These are phyloP conservation scores for Ogataea salicorniae DNA, from an alignment of 805 yeast species.

Conservation along the genomic window DNA sequence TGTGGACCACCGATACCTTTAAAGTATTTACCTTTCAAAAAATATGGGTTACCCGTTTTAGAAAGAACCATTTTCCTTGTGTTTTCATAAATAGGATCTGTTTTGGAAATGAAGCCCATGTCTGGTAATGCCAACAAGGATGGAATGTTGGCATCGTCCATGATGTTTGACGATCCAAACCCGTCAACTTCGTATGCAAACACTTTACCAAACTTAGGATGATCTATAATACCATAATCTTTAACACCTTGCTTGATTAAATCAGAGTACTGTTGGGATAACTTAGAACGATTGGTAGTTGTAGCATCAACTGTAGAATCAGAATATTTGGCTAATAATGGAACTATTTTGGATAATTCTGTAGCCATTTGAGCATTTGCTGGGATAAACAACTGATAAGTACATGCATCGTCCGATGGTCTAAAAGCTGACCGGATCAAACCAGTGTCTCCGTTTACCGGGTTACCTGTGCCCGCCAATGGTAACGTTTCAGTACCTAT, in stretches of 20 bases:
- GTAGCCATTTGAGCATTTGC: slow-evolving; percentile 74
- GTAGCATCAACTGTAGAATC: slow-evolving; percentile 1
- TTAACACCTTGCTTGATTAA: slow-evolving; percentile 51
- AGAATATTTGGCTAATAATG: slow-evolving; percentile 19
- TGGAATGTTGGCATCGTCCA: slow-evolving; percentile 93
- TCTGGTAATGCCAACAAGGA: slow-evolving; percentile 78
- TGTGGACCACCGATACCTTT: slow-evolving; percentile 91
- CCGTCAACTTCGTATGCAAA: slow-evolving; percentile 91
- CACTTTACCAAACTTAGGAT: slow-evolving; percentile 67
- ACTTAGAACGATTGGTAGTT: slow-evolving; percentile 11
- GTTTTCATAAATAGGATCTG: slow-evolving; percentile 63
- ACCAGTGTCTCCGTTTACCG: slow-evolving; percentile 67
- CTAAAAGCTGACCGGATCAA: slow-evolving; percentile 78
- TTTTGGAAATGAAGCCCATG: slow-evolving; percentile 51
- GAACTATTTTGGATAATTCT: slow-evolving; percentile 43
- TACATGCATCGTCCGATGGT: slow-evolving; percentile 84
- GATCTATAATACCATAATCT: slow-evolving; percentile 59
- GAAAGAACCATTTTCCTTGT: slow-evolving; percentile 73
- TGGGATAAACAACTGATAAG: slow-evolving; percentile 77
- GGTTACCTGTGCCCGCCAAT: slow-evolving; percentile 76
- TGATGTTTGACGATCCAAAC: slow-evolving; percentile 62
- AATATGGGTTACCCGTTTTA: slow-evolving; percentile 74
- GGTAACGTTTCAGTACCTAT: slow-evolving; percentile 80
- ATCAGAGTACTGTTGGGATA: slow-evolving; percentile 34
- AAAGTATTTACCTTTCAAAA: slow-evolving; percentile 53